Base-by-base conservation (phyloP, 2,329 filamentous ascomycete species). In the Verticillium dahliae region DNA sequence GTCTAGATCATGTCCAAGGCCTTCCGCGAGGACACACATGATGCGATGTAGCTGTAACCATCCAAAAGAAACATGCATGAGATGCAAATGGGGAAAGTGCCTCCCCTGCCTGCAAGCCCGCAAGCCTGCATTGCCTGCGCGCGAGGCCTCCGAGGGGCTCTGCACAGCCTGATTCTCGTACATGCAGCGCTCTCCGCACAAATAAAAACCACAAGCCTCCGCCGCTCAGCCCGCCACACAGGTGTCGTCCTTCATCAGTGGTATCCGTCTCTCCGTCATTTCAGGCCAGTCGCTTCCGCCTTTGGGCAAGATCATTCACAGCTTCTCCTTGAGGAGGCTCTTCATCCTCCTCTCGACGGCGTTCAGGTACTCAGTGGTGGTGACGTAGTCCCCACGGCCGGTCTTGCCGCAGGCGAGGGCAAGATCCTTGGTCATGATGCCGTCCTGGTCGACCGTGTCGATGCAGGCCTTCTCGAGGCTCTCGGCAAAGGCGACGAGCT, bases 401-500 rank as follows among this genome's bases (percentile, higher is more conserved):
- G 89, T 92, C 84, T 93, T 93, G 71, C 95, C 95, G 75, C 91
- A 95, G 57, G 93, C 90, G 63, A 98, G 85, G n/a, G 95, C 95
- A 70, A 99, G 80, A 78, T 99, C 95, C 87, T 99, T 99, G 76
- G 95, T 99, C 95, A 98, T 99, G 81, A 98, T 90, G 65, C 91
- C 91, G 73, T 98, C 94, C 62, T 90, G 77, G 75, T 98, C 91
- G 68, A 99, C 95, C 33, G 94, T 94, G 76, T 98, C 92, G 63
- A 97, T 83, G 76, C 95, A 97, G 41, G 95, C 95, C 77, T 90
- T 84, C 85, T 99, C 95, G 61, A 99, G 85, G 72, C 84, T 86
- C 81, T 98, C 91, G 62, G 94, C 95, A 72, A 97, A 99, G 58
- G 90, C 85, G 63, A 97, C 87, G 34, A 99, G 83, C 68, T 97